Percentiles rank a stretch among this genome's conserved stretches.
Conservation (phyloP, 495 filamentous ascomycete species). For the Terfezia boudieri region DNA sequence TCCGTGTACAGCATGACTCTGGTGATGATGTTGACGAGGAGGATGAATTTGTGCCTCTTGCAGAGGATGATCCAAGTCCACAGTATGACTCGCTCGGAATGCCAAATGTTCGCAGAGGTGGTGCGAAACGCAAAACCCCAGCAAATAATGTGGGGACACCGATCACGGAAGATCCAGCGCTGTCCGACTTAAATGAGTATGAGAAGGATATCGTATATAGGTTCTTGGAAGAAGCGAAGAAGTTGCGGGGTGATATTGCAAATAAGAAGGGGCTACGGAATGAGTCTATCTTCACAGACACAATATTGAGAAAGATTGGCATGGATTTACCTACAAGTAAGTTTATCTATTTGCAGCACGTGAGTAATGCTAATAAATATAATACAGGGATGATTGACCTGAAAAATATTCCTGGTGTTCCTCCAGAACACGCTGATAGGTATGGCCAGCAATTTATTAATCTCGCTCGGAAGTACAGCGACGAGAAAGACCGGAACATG, state of each 20-base stretch:
- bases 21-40: neutral
- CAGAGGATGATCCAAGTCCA: too few species aligned
- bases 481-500: neutral
- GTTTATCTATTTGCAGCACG: conserved; percentile 4
- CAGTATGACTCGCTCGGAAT: neutral
- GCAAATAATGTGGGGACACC: conserved; percentile 32
- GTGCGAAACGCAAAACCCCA: neutral
- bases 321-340: conserved; percentile 47
- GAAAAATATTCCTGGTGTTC: neutral
- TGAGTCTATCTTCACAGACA: conserved; percentile 52
- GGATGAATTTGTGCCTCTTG: neutral
- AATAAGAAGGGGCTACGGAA: conserved; percentile 36
- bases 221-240: conserved; percentile 51
- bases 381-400: neutral
- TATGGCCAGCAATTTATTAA: neutral
- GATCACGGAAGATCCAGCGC: conserved; percentile 45
- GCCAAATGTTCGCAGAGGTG: neutral
- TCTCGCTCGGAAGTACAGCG: neutral
- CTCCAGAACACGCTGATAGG: neutral
- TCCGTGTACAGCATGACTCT: too few species aligned
- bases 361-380: neutral
- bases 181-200: conserved; percentile 33
- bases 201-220: conserved; percentile 31
- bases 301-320: conserved; percentile 60
- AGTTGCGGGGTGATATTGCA: conserved; percentile 41